Percentiles rank a stretch among this genome's conserved stretches.
Conservation (phyloP, 192 early-diverging fungal species). For the Gigaspora rosea region DNA sequence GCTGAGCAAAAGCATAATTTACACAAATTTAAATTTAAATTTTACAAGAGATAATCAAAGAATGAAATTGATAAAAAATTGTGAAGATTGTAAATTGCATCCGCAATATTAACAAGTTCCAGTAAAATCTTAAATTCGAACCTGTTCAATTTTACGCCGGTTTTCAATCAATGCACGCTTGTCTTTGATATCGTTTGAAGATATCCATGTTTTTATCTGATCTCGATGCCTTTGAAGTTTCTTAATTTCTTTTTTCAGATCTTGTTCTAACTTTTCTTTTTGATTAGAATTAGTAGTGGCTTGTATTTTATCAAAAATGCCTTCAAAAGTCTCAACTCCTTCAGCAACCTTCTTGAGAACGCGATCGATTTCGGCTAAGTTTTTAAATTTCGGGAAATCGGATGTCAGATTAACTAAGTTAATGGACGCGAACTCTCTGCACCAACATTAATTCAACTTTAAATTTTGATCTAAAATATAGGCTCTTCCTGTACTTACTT, state of each 20-base stretch:
- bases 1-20: conserved; percentile 48
- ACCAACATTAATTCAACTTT: neutral
- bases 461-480: neutral
- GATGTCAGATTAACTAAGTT: neutral
- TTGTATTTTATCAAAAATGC: conserved; percentile 86
- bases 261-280: conserved; percentile 95
- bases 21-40: neutral
- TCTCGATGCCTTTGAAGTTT: conserved; percentile 95
- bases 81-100: no score
- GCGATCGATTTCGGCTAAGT: conserved; percentile 91
- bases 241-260: conserved; percentile 99
- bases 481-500: neutral
- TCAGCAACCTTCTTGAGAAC: conserved; percentile 93
- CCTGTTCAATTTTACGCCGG: conserved; percentile 89
- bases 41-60: neutral
- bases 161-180: conserved; percentile 88
- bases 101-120: neutral
- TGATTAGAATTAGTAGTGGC: conserved; percentile 79
- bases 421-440: neutral
- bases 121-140: conserved; percentile 32
- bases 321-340: conserved; percentile 94
- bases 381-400: neutral
- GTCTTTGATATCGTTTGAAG: conserved; percentile 96
- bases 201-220: conserved; percentile 98
- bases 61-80: no score